Evolutionary conservation across 805 yeast genomes (phyloP).

Genomic region (Nakazawaea ernobii): DNA sequence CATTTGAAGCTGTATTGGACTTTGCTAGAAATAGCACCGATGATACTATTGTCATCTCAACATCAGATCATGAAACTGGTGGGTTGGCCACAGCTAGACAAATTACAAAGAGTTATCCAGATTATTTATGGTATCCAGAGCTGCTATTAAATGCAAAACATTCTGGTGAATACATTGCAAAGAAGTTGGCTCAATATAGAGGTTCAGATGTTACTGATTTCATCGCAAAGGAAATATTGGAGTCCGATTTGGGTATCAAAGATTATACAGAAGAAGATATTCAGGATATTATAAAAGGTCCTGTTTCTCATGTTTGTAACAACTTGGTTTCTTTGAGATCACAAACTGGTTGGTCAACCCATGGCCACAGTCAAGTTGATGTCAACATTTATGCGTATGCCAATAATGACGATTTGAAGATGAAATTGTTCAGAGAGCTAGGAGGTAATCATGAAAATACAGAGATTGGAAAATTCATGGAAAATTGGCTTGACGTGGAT

Average conservation of each 20-base stretch:
- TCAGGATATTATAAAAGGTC: slow-evolving; percentile 27
- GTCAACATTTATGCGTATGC: slow-evolving; percentile 85
- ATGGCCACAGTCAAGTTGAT: slow-evolving; percentile 95
- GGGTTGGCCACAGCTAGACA: slow-evolving; percentile 89
- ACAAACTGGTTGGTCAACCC: slow-evolving; percentile 93
- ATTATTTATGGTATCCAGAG: slow-evolving; percentile 83
- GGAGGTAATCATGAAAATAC: slow-evolving; percentile 84
- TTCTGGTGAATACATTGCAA: slow-evolving; percentile 67
- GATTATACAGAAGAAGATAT: slow-evolving; percentile 56
- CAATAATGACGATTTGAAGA: slow-evolving; percentile 42
- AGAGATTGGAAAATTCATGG: slow-evolving; percentile 77
- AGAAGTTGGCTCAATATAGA: slow-evolving; percentile 33
- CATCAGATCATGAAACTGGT: slow-evolving; percentile 96
- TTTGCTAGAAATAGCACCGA: slow-evolving; percentile 63
- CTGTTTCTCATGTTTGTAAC: slow-evolving; percentile 40
- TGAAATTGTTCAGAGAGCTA: slow-evolving; percentile 37
- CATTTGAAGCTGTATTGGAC: slow-evolving; percentile 68
- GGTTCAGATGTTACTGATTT: slow-evolving; percentile 29
- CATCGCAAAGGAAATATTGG: slow-evolving; percentile 48
- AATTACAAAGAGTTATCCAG: slow-evolving; percentile 64
- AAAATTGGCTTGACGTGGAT: slow-evolving; percentile 40
- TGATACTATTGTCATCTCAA: slow-evolving; percentile 74
- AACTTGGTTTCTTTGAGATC: slow-evolving; percentile 76
- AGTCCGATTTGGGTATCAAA: slow-evolving; percentile 58
- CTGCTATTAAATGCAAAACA: slow-evolving; percentile 63